Evolutionary conservation across 192 early-diverging fungal genomes (phyloP), one percentile per base, ranked within the genome.

Genomic region (Piromyces sp.): DNA sequence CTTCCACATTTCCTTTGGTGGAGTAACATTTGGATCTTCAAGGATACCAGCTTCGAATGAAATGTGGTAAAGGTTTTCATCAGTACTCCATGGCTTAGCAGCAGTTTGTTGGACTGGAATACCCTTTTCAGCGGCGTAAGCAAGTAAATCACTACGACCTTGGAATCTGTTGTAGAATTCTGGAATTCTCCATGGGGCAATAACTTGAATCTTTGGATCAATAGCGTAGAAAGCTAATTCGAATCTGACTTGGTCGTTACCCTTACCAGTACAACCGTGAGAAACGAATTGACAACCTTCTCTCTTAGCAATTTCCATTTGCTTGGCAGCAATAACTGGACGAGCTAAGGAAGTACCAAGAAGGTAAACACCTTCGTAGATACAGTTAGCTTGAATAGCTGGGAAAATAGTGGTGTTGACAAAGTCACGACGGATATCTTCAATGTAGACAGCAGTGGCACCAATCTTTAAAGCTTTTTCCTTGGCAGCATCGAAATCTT

Each of bases 231-330:
- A 99, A 30, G 94, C 96, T 79, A 98, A 92, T 88, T 99, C 98
- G 86, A 99, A 99, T 58, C 97, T 94, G 81, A 99, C 97, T 89
- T 99, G 98, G 87, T 99, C 98, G 91, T 99, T 99, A 80, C 98
- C 97, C 89, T 99, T 99, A 82, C 98, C 97, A 33, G 98, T 98
- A 92, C 97, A 98, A 26, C 98, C 96, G 88, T 99, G 98, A n/a
- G 96, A 95, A 9, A 99, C 96, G 85, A 89, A 96, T 37, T 96
- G 92, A 89, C 98, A 99, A 79, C 94, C 95, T 89, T 99, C 98
- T 51, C 88, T 89, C 81, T 90, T 87, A 30, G 98, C 98, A 82
- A 99, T 95, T 82, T 95, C 94, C 80, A 99, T 97, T 83, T 88
- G 87, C 58, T 87, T 89, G 80, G 93, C 91, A 79, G 95, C 94